Evolutionary conservation across 2,329 filamentous ascomycete genomes (phyloP).

Genomic region (Colletotrichum tabaci): DNA sequence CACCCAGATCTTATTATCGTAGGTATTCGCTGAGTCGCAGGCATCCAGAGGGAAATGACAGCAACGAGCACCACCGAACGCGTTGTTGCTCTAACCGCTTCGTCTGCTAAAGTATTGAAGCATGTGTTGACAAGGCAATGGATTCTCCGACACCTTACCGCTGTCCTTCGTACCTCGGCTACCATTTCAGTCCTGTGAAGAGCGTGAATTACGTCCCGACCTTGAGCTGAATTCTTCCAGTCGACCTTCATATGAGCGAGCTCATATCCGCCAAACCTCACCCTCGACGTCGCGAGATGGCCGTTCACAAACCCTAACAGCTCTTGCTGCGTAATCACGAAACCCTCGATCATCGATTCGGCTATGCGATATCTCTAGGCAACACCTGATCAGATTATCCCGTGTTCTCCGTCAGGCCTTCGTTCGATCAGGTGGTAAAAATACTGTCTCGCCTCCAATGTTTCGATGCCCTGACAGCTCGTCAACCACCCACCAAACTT

Average conservation of each 20-base stretch:
- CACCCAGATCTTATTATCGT: too few relatives aligned
- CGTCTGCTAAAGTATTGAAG: neutral
- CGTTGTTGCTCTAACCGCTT: neutral
- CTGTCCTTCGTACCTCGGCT: neutral
- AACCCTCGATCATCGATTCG: slow-evolving; percentile 16
- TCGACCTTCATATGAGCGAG: neutral
- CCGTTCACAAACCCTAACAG: neutral
- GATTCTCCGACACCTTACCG: neutral
- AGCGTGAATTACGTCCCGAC: slow-evolving; percentile 13
- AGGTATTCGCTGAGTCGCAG: neutral
- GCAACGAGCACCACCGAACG: neutral
- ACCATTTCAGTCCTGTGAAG: neutral
- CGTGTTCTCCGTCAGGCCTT: neutral
- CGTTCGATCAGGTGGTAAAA: slow-evolving; percentile 3
- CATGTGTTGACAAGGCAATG: neutral
- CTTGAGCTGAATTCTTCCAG: slow-evolving; percentile 4
- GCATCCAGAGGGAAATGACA: neutral
- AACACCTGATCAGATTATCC: neutral
- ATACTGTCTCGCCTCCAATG: slow-evolving; percentile 10
- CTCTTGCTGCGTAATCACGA: neutral
- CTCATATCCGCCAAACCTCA: slow-evolving; percentile 16
- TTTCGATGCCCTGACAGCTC: slow-evolving; percentile 8
- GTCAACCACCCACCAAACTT: slow-evolving; percentile 2
- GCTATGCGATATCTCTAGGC: neutral
- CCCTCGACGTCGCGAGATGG: neutral